Percentiles rank a stretch among this genome's conserved stretches.
Conservation (phyloP, 257 asterid species). For the Solanum raphanifolium region DNA sequence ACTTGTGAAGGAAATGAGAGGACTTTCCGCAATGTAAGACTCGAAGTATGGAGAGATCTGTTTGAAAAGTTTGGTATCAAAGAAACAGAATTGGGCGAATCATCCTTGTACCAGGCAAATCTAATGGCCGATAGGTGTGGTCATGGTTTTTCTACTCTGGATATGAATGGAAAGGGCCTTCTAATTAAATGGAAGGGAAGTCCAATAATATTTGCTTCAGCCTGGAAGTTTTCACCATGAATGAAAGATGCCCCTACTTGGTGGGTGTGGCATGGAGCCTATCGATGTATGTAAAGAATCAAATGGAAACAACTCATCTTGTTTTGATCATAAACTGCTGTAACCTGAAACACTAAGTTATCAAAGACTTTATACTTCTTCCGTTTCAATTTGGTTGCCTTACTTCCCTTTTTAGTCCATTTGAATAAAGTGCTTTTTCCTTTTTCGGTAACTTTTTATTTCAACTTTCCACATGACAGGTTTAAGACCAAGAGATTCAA, state of each 20-base stretch:
- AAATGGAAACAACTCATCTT: background rate
- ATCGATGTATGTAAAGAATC: background rate
- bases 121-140: background rate
- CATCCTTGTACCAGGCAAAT: conserved; percentile 22
- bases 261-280: background rate
- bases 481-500: background rate
- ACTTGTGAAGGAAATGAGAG: conserved; percentile 6
- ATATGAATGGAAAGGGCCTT: background rate
- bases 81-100: conserved; percentile 21
- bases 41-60: conserved; percentile 28
- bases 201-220: conserved; percentile 6
- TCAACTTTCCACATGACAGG: background rate
- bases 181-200: background rate
- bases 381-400: background rate
- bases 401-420: background rate
- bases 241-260: background rate
- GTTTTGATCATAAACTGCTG: background rate
- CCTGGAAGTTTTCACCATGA: background rate
- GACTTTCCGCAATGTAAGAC: conserved; percentile 2
- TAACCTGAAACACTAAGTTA: background rate
- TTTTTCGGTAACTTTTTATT: background rate
- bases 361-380: background rate
- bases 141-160: background rate
- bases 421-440: background rate
- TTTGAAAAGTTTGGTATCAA: conserved; percentile 14